Evolutionary conservation across 2,329 filamentous ascomycete genomes (phyloP), one percentile per base, ranked within the genome.

Genomic region (Penicillium griseofulvum): DNA sequence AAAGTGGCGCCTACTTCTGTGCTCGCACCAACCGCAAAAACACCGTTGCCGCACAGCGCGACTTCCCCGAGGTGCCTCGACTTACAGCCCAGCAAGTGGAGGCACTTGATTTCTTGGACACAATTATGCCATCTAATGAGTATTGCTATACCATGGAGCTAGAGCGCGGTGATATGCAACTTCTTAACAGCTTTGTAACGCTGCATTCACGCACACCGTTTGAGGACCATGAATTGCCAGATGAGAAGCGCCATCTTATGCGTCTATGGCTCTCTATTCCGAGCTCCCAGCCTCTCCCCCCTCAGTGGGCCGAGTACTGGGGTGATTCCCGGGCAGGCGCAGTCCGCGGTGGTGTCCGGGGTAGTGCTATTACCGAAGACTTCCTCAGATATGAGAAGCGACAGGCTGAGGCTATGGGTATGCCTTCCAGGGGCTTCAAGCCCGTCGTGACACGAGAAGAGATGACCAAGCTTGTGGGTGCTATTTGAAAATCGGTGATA

Each of bases 141-240:
- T 54, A 29, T 22, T 54, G 45, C 34, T 54, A 54, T 24, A 41
- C 36, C 8, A 54, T 54, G 45, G 52, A 54, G 31, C 33, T 54
- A 16, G 52, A 54, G 38, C 22, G 28, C 11, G 52, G 45, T 17
- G 52, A 54, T 54, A 54, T 54, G 45, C 52, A 54, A 38, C 36
- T 54, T 10, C 29, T 54, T 5, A 54, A 54, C 28, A 54, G 52
- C 45, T 54, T 54, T 37, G 45, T 54, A 12, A 54, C 45, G 37
- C 37, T 54, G 17, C 45, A 54, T 34, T 54, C 52, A 36, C 44
- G 52, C 14, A 54, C 45, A 22, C 52, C 45, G 1, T 54, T 54
- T 49, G 36, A 26, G 45, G 45, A 54, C 31, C 38, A 36, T 49
- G 37, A 39, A 9, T 2, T 39, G 9, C 37, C 37, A 3, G 37